Conservation (phyloP, 306 rosid species). For the Prunus dulcis region DNA sequence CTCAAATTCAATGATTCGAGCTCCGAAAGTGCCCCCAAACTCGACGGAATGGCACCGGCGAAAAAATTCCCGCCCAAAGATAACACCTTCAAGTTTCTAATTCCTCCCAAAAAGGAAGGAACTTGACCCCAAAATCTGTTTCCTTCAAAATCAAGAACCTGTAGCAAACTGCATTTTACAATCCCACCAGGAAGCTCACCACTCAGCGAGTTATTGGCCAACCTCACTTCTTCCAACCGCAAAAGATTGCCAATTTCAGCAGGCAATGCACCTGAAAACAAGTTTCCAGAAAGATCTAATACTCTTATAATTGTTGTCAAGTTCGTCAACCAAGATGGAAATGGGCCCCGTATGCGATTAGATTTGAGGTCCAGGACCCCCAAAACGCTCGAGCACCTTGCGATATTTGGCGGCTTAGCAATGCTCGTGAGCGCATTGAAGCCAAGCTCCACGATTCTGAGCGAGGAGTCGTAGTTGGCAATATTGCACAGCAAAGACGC, state of each 20-base stretch:
- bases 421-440: constrained; percentile 70
- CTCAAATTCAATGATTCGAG: constrained; percentile 58
- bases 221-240: constrained; percentile 43
- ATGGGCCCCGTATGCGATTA: constrained; percentile 44
- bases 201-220: constrained; percentile 46
- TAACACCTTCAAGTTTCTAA: constrained; percentile 41
- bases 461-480: constrained; percentile 27
- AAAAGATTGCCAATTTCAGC: constrained; percentile 42
- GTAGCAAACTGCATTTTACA: constrained; percentile 46
- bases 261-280: constrained; percentile 53
- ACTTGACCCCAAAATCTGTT: constrained; percentile 47
- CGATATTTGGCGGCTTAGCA: constrained; percentile 41
- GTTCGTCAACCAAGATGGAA: constrained; percentile 64
- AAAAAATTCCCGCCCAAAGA: constrained; percentile 54
- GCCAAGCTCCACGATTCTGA: constrained; percentile 46
- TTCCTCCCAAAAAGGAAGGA: constrained; percentile 49
- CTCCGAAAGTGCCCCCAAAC: constrained; percentile 44
- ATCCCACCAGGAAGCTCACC: constrained; percentile 57
- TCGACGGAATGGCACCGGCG: constrained; percentile 48
- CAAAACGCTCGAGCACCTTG: constrained; percentile 35
- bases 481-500: constrained; percentile 42
- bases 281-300: constrained; percentile 66
- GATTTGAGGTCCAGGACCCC: constrained; percentile 51
- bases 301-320: constrained; percentile 43
- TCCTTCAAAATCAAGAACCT: constrained; percentile 59